Conservation (phyloP, 495 filamentous ascomycete genomes). For the Xeromyces bisporus region DNA sequence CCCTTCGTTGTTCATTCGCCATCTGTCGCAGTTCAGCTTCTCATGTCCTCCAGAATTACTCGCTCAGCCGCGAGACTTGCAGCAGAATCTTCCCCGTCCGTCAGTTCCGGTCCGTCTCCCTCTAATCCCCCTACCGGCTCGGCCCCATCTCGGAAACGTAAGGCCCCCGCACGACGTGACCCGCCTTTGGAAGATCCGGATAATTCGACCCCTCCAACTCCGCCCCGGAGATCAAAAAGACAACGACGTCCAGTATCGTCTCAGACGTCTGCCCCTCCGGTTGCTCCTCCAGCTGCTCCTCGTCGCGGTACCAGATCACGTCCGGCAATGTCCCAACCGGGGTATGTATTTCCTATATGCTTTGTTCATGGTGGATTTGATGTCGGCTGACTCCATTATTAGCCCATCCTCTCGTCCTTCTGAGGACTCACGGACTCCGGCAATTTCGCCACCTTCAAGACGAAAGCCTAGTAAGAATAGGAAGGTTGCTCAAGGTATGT, state of each 20-base stretch:
- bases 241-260: constrained; percentile 23
- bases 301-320: constrained; percentile 47
- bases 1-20: constrained; percentile 1
- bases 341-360: constrained; percentile 35
- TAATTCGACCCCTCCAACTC: constrained; percentile 23
- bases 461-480: constrained; percentile 49
- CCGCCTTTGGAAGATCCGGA: constrained; percentile 22
- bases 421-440: constrained; percentile 25
- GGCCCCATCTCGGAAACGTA: constrained; percentile 38
- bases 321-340: constrained; percentile 69
- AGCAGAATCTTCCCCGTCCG: constrained; percentile 35
- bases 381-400: neutral
- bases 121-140: constrained; percentile 23
- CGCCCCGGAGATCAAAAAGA: constrained; percentile 28
- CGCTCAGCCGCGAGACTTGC: constrained; percentile 64
- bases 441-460: constrained; percentile 38
- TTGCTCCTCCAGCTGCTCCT: constrained; percentile 27
- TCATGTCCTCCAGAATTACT: constrained; percentile 76
- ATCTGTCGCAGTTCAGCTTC: constrained; percentile 19
- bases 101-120: constrained; percentile 18
- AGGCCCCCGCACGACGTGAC: constrained; percentile 29
- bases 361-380: neutral
- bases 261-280: constrained; percentile 15
- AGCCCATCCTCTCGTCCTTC: constrained; percentile 29
- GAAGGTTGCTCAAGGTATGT: constrained; percentile 13